phyloP scores from a whole-genome alignment of 2,329 filamentous ascomycete species.

The Trichoderma pleuroti region DNA sequence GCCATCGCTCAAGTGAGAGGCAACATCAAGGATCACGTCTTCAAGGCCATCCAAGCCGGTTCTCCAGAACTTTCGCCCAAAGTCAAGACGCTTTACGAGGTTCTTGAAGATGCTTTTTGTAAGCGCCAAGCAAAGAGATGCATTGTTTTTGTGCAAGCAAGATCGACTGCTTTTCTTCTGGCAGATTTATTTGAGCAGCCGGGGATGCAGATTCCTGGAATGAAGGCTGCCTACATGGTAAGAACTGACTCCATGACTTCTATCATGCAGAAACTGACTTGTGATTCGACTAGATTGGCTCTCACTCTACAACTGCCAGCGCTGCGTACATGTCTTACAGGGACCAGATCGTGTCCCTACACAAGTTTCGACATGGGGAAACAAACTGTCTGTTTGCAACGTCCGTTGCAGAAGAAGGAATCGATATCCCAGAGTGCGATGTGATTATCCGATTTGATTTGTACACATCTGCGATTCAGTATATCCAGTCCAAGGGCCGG shows the following conservation, averaged over 20 bases:
- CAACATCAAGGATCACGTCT: constrained; percentile 51
- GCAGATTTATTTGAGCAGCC: constrained; percentile 60
- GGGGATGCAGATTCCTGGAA: constrained; percentile 52
- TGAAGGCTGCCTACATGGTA: constrained; percentile 63
- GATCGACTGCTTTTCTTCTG: constrained; percentile 73
- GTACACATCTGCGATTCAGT: constrained; percentile 87
- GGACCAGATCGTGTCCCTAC: constrained; percentile 70
- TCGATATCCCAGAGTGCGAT: constrained; percentile 67
- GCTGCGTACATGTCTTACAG: constrained; percentile 65
- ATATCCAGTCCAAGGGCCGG: constrained; percentile 87
- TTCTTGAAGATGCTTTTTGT: constrained; percentile 63
- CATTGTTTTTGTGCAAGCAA: constrained; percentile 82
- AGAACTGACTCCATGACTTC: constrained; percentile 21
- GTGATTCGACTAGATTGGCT: constrained; percentile 29
- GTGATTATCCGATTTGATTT: constrained; percentile 75
- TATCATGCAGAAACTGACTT: background rate
- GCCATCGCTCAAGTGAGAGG: constrained; percentile 57
- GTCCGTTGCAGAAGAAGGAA: constrained; percentile 63
- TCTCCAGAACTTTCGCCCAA: constrained; percentile 64
- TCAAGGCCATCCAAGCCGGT: constrained; percentile 32
- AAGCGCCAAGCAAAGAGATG: constrained; percentile 53
- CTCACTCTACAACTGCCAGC: constrained; percentile 34
- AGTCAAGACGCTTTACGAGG: constrained; percentile 58
- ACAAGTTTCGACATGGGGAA: constrained; percentile 57
- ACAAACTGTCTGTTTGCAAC: constrained; percentile 65